Evolutionary conservation across 495 filamentous ascomycete genomes (phyloP), one percentile per base, ranked within the genome.

Genomic region (Aspergillus saccharolyticus): DNA sequence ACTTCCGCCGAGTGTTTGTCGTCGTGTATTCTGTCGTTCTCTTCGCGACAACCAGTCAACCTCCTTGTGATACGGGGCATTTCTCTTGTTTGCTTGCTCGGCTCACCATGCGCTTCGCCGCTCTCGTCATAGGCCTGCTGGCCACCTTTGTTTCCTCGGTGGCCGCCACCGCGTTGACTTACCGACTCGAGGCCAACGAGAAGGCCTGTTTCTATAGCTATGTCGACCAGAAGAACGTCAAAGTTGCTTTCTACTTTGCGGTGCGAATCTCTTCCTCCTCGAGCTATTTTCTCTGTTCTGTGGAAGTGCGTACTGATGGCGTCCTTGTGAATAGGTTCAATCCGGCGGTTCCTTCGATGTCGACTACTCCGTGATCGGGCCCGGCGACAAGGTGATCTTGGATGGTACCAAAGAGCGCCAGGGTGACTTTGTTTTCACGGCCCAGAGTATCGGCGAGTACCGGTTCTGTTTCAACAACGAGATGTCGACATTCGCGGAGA

Each of bases 231-330:
- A 30, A 55, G 57, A 89, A 88, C 63, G 83, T 87, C 55, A 97
- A 97, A 81, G 79, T 97, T 52, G 95, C 95, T 17, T 99, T 99
- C 67, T 99, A 99, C 76, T 99, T 97, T 73, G 95, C 95, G 53
- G 94, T 98, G 74, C 63, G 90, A 3, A 4, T 74, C n/a, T 7
- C 48, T 17, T 44, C 12, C 33, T 1, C 0, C 1, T 16, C 42
- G 12, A 24, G 0, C n/a, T 4, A 20, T 16, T 18, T 28, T 22
- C 42, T 17, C 42, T 21, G 25, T 0, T 15, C 44, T 17, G 0
- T 53, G 44, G 22, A 17, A 53, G 44, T 48, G n/a, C 14, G 8
- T 43, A 30, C 44, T 25, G 21, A 51, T 50, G 14, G 5, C 44
- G 1, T 42, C 42, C 9, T 6, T 22, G 9, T 44, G 21, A 64